phyloP scores from a whole-genome alignment of 495 filamentous ascomycete genomes.

The Trichoderma asperelloides region DNA sequence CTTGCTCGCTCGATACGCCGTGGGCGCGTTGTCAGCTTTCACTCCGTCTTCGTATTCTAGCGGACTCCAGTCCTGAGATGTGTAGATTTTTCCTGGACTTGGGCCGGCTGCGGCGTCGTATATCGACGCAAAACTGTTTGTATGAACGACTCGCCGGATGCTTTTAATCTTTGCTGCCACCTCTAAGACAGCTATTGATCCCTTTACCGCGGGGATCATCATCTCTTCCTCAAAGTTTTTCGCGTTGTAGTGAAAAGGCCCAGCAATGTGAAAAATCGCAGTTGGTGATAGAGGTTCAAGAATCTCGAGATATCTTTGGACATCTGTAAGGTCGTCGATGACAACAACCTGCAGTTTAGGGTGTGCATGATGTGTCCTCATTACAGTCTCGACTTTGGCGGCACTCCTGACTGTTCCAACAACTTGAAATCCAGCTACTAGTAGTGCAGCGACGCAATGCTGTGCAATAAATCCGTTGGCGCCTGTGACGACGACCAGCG shows the following conservation, averaged over 20 bases:
- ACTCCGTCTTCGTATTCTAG: slow-evolving; percentile 52
- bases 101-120: slow-evolving; percentile 35
- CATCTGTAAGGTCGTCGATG: slow-evolving; percentile 21
- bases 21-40: slow-evolving; percentile 29
- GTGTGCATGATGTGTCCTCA: slow-evolving; percentile 45
- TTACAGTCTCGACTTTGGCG: slow-evolving; percentile 15
- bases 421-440: slow-evolving; percentile 18
- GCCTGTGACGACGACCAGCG: slow-evolving; percentile 20
- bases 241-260: slow-evolving; percentile 26
- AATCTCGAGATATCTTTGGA: slow-evolving; percentile 27
- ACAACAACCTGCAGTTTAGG: slow-evolving; percentile 45
- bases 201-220: slow-evolving; percentile 57
- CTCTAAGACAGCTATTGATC: slow-evolving; percentile 58
- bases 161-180: slow-evolving; percentile 43
- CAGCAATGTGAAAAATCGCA: slow-evolving; percentile 39
- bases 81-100: slow-evolving; percentile 49
- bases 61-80: slow-evolving; percentile 57
- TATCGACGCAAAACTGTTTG: slow-evolving; percentile 56
- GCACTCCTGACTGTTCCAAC: slow-evolving; percentile 19
- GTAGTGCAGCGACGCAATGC: slow-evolving; percentile 17
- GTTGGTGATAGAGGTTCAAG: not conserved
- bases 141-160: slow-evolving; percentile 57
- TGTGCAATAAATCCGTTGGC: slow-evolving; percentile 25
- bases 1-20: slow-evolving; percentile 51
- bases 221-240: slow-evolving; percentile 57